Evolutionary conservation across 106 monocot genomes (phyloP), one percentile per base, ranked within the genome.

Genomic region (Allium sativum): DNA sequence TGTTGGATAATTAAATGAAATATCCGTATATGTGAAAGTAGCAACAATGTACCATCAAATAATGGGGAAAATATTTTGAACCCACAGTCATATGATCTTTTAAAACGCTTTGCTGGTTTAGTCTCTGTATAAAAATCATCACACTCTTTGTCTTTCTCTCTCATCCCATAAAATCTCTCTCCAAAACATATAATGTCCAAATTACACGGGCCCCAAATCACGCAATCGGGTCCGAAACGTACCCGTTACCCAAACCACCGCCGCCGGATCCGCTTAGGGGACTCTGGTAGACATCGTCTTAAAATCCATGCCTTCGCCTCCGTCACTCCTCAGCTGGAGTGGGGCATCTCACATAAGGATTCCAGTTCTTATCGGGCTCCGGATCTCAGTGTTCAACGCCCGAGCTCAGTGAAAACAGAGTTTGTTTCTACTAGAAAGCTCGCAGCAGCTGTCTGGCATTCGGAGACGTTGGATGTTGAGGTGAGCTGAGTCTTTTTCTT

Each of bases 371-470:
- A 17, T 40, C 44, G 62, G 61, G 41, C 40, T 31, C 54, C 41
- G 20, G n/a, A 11, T 22, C 13, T 57, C 67, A 58, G 21, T 11
- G 12, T 21, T 31, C 31, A 31, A 31, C 31, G 5, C 5, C 1
- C 31, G 52, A 21, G 19, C 15, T 16, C 48, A 48, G 7, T 12
- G 4, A 42, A 11, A 1, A 45, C 18, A 50, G 53, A 42, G 45
- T 53, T 9, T 8, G 68, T 75, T 7, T 81, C 81, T 10, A 81
- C 74, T 42, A 74, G 85, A 69, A 85, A 65, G 77, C 77, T 85
- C n/a, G 85, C 81, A 8, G 77, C 85, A 1, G 77, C 67, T 42
- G 50, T 78, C 7, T 85, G 85, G 85, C 70, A 72, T 42, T 42
- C 81, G 41, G 81, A 78, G 65, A 18, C 56, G 21, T 56, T 62